Percentiles rank a stretch among this genome's conserved stretches.
phyloP scores from a whole-genome alignment of 257 asterid genomes.

The Fraxinus americana region DNA sequence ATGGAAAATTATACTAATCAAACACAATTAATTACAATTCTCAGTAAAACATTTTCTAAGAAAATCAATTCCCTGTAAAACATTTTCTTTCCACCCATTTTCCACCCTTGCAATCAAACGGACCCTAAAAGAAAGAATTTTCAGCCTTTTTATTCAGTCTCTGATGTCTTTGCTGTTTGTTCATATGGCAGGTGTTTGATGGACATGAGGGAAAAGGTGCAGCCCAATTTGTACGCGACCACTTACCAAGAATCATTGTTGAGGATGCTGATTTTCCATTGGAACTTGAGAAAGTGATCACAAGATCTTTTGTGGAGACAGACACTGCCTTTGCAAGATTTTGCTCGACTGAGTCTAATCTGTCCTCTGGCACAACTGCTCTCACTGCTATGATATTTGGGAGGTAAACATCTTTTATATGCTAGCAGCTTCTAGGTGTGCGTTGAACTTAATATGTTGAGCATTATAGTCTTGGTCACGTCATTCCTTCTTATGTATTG shows the following conservation, averaged over 20 bases:
- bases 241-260: slow-evolving; percentile 74
- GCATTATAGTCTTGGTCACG: neutral
- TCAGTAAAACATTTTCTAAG: too few species aligned
- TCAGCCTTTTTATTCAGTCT: slow-evolving; percentile 13
- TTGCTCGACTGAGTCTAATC: slow-evolving; percentile 64
- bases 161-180: slow-evolving; percentile 23
- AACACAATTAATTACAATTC: too few species aligned
- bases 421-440: neutral
- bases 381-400: slow-evolving; percentile 91
- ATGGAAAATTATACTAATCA: too few species aligned
- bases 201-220: slow-evolving; percentile 96
- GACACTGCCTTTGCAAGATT: slow-evolving; percentile 80
- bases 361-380: slow-evolving; percentile 93
- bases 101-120: too few species aligned
- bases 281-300: slow-evolving; percentile 83
- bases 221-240: slow-evolving; percentile 85
- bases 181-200: slow-evolving; percentile 75
- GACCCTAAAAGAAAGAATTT: neutral
- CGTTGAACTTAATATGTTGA: neutral
- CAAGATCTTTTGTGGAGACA: slow-evolving; percentile 70
- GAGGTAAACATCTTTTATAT: slow-evolving; percentile 44
- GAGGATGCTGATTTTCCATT: slow-evolving; percentile 84
- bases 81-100: too few species aligned
- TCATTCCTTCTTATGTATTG: neutral
- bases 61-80: too few species aligned